Evolutionary conservation across 768 basidiomycete species (phyloP), one percentile per base, ranked within the genome.

Genomic region (Grammothele lineata): DNA sequence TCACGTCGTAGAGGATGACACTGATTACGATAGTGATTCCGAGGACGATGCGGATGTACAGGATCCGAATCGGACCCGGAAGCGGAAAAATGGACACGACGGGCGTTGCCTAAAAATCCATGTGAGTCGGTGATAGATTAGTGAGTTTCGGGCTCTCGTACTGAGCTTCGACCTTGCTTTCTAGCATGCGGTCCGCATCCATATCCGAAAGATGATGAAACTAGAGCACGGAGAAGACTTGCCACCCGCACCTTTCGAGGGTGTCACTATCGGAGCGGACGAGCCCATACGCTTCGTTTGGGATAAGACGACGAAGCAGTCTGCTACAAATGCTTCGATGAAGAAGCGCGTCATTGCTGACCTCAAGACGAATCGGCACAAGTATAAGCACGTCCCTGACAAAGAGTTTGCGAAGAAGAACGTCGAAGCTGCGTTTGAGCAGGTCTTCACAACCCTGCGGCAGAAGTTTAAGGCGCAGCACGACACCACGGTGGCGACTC

Each of bases 241-340:
- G 7, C 87, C 87, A 0, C 77, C 78, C 46, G 79, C 75, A 43
- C 78, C 85, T 56, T 54, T 57, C 9, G 85, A 88, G 57, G 81
- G 78, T 14, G 66, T 62, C 10, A 56, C 65, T 3, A 56, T 81
- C 1, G 67, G 64, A 2, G 57, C 68, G 10, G 60, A 70, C 18
- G 74, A 81, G n/a, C 76, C 84, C 1, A 70, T 88, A 12, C 81
- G 86, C 17, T 88, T 88, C 53, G 81, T 87, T 4, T 89, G 87
- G 87, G 80, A 83, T 51, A 86, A 85, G 61, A 89, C 87, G 2
- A 70, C 76, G 10, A 85, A 80, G 50, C 83, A 87, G 56, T 88
- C 85, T 1, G 73, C 79, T 17, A 86, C 87, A 57, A 89, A 89
- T 48, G 69, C 73, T 9, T 73, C 76, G 12, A 87, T 87, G 85